A percentile compares a stretch with the other conserved stretches of the same genome.
phyloP scores from a whole-genome alignment of 169 alveolate genomes.

The Plasmodium falciparum region DNA sequence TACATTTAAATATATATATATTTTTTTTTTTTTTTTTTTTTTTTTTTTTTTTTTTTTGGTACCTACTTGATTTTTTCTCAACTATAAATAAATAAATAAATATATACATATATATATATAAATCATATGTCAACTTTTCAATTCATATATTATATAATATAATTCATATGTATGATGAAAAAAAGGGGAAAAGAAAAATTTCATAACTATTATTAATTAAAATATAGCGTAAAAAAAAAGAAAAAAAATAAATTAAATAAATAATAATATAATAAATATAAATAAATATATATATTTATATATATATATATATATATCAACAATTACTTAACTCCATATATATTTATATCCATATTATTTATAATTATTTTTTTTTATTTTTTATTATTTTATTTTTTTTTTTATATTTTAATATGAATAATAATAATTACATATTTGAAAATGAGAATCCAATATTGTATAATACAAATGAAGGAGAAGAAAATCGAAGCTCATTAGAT shows the following conservation, averaged over 20 bases:
- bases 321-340: neutral
- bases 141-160: too few relatives aligned
- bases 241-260: neutral
- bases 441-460: constrained; percentile 58
- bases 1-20: too few relatives aligned
- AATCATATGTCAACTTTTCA: too few relatives aligned
- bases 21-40: too few relatives aligned
- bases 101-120: too few relatives aligned
- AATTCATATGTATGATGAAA: too few relatives aligned
- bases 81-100: too few relatives aligned
- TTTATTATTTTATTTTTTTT: neutral
- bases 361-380: neutral
- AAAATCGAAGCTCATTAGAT: constrained; percentile 15
- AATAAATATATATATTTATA: neutral
- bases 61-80: too few relatives aligned
- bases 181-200: neutral
- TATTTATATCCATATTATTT: neutral
- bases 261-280: neutral
- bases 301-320: neutral
- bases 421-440: constrained; percentile 26
- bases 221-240: neutral
- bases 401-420: constrained; percentile 27
- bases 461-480: constrained; percentile 29
- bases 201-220: too few relatives aligned
- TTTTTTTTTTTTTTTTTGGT: too few relatives aligned